Conservation (phyloP, 192 early-diverging fungal species). For the Nowakowskiella sp. region DNA sequence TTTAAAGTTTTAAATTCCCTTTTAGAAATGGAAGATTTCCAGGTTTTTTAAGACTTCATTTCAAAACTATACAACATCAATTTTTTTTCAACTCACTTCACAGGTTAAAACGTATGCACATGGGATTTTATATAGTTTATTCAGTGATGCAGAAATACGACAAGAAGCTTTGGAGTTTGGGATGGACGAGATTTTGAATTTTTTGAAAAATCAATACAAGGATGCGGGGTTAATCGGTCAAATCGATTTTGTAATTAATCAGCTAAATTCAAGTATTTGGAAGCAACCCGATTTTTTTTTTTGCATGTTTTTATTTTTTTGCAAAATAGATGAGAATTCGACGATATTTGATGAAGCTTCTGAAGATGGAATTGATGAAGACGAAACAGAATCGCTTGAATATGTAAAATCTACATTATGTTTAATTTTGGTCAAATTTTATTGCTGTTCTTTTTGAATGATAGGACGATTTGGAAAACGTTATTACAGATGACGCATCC, state of each 20-base stretch:
- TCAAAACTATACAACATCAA: neutral
- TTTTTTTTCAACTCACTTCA: too few relatives aligned
- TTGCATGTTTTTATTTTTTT: too few relatives aligned
- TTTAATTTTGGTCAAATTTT: too few relatives aligned
- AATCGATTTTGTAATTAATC: slow-evolving; percentile 40
- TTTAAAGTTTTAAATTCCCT: slow-evolving; percentile 22
- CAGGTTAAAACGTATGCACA: slow-evolving; percentile 47
- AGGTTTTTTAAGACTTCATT: slow-evolving; percentile 13
- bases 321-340: too few relatives aligned
- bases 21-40: slow-evolving; percentile 34
- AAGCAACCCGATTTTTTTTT: too few relatives aligned
- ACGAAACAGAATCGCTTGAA: too few relatives aligned
- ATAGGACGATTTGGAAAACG: too few relatives aligned
- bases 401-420: too few relatives aligned
- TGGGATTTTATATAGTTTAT: slow-evolving; percentile 38
- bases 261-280: slow-evolving; percentile 20
- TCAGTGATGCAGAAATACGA: slow-evolving; percentile 28
- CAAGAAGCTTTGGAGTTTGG: slow-evolving; percentile 27
- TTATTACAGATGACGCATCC: too few relatives aligned
- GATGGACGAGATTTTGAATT: slow-evolving; percentile 30
- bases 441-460: too few relatives aligned
- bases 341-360: too few relatives aligned
- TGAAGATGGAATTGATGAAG: too few relatives aligned
- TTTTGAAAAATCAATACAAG: slow-evolving; percentile 12
- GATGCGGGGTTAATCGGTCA: slow-evolving; percentile 33